These are phyloP conservation scores for Murraya paniculata DNA, from an alignment of 345 rosid species.

Conservation along the genomic window DNA sequence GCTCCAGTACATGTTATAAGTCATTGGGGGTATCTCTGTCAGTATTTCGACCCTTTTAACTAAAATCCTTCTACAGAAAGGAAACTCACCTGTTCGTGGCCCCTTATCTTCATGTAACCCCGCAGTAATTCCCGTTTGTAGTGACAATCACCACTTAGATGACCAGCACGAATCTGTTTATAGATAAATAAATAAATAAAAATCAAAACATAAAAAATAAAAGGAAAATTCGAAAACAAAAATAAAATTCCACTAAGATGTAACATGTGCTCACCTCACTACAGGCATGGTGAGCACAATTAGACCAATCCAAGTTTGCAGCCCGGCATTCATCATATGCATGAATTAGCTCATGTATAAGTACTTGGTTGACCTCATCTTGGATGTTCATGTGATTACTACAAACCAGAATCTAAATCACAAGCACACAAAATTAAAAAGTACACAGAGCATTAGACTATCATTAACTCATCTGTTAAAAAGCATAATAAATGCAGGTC, in stretches of 20 bases:
- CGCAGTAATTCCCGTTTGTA: constrained; percentile 77
- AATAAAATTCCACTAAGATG: constrained; percentile 1
- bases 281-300: constrained; percentile 97
- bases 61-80: not conserved
- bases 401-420: constrained; percentile 69
- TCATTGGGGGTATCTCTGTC: not conserved
- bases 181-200: not conserved
- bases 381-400: constrained; percentile 67
- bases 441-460: not conserved
- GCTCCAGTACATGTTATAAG: not conserved
- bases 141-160: constrained; percentile 94
- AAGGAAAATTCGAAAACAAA: not conserved
- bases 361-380: constrained; percentile 86
- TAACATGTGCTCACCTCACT: constrained; percentile 61
- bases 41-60: not conserved
- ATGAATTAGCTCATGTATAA: constrained; percentile 84
- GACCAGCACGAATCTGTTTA: constrained; percentile 82
- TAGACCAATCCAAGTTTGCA: constrained; percentile 74
- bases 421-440: constrained; percentile 6
- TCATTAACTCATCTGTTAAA: not conserved
- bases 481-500: not conserved
- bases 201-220: not conserved
- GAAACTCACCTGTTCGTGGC: constrained; percentile 81
- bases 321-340: constrained; percentile 93
- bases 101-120: constrained; percentile 72